Conservation (phyloP, 345 rosid species). For the Moringa oleifera region DNA sequence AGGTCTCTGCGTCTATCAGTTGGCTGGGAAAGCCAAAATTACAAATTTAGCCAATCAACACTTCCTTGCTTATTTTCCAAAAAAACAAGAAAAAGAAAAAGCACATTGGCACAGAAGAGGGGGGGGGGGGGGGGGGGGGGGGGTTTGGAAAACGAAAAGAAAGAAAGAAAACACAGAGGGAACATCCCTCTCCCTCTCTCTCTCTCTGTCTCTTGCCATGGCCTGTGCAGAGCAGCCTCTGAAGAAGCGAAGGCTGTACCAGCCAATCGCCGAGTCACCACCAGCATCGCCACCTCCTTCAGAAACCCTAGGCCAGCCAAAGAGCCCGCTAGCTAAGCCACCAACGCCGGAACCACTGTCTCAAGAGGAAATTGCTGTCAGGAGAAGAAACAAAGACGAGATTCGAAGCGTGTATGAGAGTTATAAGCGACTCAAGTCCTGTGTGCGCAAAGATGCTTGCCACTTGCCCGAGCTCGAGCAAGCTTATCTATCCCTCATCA, state of each 20-base stretch:
- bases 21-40: no score
- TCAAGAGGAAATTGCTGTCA: constrained; percentile 57
- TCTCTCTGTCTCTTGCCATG: constrained; percentile 29
- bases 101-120: no score
- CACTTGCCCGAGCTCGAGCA: constrained; percentile 55
- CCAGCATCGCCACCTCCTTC: constrained; percentile 24
- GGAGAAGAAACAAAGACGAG: constrained; percentile 76
- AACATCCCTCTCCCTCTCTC: constrained; percentile 10
- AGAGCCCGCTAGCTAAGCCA: constrained; percentile 34
- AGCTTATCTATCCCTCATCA: constrained; percentile 66
- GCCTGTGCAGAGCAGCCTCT: constrained; percentile 83
- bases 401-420: constrained; percentile 71
- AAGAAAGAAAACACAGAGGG: background rate
- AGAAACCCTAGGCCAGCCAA: constrained; percentile 18
- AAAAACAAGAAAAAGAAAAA: no score
- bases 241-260: constrained; percentile 81
- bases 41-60: no score
- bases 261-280: constrained; percentile 30
- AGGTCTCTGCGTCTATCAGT: no score
- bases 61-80: no score
- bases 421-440: constrained; percentile 67
- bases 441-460: constrained; percentile 56
- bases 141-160: no score
- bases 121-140: no score
- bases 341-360: constrained; percentile 57